Evolutionary conservation across 352 stramenopile species (phyloP).

Genomic region (Phytophthora ohioensis): DNA sequence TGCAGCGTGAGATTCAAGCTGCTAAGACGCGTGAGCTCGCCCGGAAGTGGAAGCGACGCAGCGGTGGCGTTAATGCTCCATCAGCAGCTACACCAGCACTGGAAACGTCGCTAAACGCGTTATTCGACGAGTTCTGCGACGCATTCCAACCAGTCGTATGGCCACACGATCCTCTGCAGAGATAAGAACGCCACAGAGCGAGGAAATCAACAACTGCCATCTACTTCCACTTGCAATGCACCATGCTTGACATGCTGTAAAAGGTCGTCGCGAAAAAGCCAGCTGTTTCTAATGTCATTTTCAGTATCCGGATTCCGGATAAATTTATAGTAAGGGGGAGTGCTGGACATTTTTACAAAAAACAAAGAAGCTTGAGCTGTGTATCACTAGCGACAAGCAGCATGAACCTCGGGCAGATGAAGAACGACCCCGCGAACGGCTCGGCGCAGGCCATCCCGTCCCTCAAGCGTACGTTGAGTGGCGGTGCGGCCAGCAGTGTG

Average conservation of each 20-base stretch:
- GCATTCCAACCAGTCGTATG: constrained; percentile 64
- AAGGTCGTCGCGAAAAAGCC: constrained; percentile 21
- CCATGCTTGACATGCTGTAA: neutral
- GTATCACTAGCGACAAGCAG: constrained; percentile 9
- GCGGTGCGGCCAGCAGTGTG: constrained; percentile 56
- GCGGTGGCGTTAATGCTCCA: neutral
- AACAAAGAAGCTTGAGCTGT: constrained; percentile 15
- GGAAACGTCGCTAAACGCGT: constrained; percentile 60
- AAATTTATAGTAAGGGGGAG: constrained; percentile 13
- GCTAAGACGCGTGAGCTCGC: constrained; percentile 49
- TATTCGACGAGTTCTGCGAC: constrained; percentile 79
- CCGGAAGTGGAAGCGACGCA: constrained; percentile 41
- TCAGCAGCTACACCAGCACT: constrained; percentile 25
- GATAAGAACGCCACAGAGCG: constrained; percentile 21
- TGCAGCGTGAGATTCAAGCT: constrained; percentile 51
- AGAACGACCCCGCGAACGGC: constrained; percentile 63
- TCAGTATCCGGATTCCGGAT: neutral
- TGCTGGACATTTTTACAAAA: neutral
- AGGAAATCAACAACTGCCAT: constrained; percentile 10
- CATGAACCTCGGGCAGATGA: constrained; percentile 84
- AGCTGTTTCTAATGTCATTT: constrained; percentile 8
- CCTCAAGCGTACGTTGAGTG: constrained; percentile 87
- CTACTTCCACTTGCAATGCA: neutral
- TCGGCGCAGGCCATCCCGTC: constrained; percentile 79
- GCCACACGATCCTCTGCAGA: constrained; percentile 49